Conservation (phyloP, 257 asterid species). For the Solanum pimpinellifolium region DNA sequence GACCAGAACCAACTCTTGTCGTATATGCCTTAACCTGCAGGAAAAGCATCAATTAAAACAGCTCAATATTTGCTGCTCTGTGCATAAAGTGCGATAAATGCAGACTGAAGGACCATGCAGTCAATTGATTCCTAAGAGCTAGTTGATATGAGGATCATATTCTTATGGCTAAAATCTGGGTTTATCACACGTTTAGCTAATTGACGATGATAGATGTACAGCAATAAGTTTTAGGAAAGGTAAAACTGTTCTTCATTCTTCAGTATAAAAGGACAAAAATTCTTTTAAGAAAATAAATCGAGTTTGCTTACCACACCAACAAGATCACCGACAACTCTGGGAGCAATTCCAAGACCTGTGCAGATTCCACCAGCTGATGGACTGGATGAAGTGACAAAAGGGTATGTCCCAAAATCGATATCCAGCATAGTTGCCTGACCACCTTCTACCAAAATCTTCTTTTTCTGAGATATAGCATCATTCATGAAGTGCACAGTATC, state of each 20-base stretch:
- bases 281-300: background rate
- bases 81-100: background rate
- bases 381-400: conserved; percentile 90
- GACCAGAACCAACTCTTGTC: conserved; percentile 96
- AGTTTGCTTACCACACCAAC: conserved; percentile 78
- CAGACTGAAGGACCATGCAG: background rate
- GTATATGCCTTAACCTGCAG: conserved; percentile 94
- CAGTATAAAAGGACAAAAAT: background rate
- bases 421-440: conserved; percentile 99
- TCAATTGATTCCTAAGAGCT: background rate
- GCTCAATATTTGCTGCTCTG: background rate
- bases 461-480: conserved; percentile 53
- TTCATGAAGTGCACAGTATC: conserved; percentile 87
- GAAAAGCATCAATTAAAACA: background rate
- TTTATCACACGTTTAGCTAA: background rate
- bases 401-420: conserved; percentile 92
- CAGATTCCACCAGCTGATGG: conserved; percentile 99
- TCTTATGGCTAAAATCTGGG: background rate
- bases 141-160: background rate
- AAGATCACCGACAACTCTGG: conserved; percentile 82
- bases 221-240: background rate
- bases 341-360: conserved; percentile 97
- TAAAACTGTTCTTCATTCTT: background rate
- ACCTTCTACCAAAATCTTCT: conserved; percentile 87
- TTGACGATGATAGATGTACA: background rate